Evolutionary conservation across 768 basidiomycete species (phyloP).

Genomic region (Royoungia palumana): DNA sequence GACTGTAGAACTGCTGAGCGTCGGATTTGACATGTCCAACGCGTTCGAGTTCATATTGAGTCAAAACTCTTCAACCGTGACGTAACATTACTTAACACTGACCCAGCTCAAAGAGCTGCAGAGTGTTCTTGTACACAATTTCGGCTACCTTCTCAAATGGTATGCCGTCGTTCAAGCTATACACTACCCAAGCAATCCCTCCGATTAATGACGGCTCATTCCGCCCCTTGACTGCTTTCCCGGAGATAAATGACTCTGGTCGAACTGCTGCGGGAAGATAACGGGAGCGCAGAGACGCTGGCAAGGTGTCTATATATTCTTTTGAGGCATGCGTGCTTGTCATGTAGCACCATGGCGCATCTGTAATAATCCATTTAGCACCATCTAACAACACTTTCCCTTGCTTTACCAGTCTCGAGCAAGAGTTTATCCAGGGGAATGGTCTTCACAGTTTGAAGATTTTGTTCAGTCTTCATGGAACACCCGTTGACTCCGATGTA

Average conservation of each 20-base stretch:
- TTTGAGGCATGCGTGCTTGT: slow-evolving; percentile 64
- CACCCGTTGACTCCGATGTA: slow-evolving; percentile 65
- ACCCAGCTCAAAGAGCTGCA: slow-evolving; percentile 48
- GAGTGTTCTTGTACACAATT: slow-evolving; percentile 60
- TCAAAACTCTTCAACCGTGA: background rate
- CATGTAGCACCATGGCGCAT: slow-evolving; percentile 73
- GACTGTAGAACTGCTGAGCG: slow-evolving; percentile 5
- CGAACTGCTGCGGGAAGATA: slow-evolving; percentile 53
- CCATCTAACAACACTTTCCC: background rate
- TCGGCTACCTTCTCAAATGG: slow-evolving; percentile 54
- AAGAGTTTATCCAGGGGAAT: slow-evolving; percentile 61
- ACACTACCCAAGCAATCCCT: slow-evolving; percentile 71
- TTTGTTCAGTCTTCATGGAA: slow-evolving; percentile 68
- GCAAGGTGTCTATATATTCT: slow-evolving; percentile 45
- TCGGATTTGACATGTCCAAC: slow-evolving; percentile 13
- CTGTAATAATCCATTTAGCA: slow-evolving; percentile 30
- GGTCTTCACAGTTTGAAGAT: slow-evolving; percentile 49
- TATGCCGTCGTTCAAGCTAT: slow-evolving; percentile 42
- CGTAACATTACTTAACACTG: slow-evolving; percentile 5
- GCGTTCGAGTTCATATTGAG: background rate
- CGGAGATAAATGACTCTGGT: slow-evolving; percentile 55
- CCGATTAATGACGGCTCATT: slow-evolving; percentile 70
- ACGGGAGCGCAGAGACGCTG: slow-evolving; percentile 40
- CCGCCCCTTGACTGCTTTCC: slow-evolving; percentile 68
- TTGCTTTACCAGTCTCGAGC: slow-evolving; percentile 65